phyloP scores from a whole-genome alignment of 2,329 filamentous ascomycete genomes.

The Macrophomina tecta region DNA sequence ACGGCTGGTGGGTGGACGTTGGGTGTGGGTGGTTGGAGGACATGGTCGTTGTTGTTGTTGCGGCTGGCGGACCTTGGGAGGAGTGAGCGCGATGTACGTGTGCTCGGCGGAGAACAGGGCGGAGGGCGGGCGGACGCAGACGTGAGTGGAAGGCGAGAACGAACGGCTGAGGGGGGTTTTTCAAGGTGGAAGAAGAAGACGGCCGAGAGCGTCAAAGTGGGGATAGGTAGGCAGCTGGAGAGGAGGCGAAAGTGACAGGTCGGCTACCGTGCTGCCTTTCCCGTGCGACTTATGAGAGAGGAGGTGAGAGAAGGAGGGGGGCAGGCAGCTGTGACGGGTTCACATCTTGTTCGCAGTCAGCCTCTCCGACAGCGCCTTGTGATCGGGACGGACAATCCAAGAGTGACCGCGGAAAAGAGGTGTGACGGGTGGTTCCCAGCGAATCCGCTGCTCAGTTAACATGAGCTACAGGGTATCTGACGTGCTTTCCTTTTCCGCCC shows the following conservation, averaged over 20 bases:
- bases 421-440: background rate
- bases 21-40: conserved; percentile 1
- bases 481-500: conserved; percentile 10
- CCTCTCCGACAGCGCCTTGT: background rate
- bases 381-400: background rate
- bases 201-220: background rate
- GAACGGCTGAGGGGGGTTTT: no score
- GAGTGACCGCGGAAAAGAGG: background rate
- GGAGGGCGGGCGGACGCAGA: background rate
- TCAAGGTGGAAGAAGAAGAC: background rate
- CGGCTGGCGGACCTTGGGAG: background rate
- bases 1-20: background rate
- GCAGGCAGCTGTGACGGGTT: background rate
- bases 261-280: background rate
- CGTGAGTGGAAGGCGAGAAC: background rate
- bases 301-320: background rate
- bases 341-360: conserved; percentile 17
- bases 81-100: no score
- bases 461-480: background rate
- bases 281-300: background rate
- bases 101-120: background rate
- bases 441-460: background rate
- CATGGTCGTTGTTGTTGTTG: background rate
- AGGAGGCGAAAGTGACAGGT: conserved; percentile 15
- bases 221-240: background rate